phyloP scores from a whole-genome alignment of 2,329 filamentous ascomycete species.

The Ceratocystis lukuohia region DNA sequence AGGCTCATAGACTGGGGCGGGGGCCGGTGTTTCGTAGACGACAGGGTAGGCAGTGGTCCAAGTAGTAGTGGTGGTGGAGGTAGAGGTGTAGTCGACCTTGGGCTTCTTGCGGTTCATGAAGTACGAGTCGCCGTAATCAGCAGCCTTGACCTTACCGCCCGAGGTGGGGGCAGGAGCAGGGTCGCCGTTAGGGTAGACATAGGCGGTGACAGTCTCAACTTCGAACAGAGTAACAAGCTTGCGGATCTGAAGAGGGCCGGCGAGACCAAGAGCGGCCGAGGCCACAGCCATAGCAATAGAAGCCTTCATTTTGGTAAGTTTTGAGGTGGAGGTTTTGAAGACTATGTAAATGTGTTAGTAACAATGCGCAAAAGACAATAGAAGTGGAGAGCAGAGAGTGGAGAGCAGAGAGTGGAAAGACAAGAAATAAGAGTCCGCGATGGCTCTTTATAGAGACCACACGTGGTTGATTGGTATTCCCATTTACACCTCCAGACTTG shows the following conservation, averaged over 20 bases:
- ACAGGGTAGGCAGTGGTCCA: constrained; percentile 24
- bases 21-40: constrained; percentile 20
- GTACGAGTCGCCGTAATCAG: constrained; percentile 12
- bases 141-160: constrained; percentile 15
- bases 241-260: constrained; percentile 33
- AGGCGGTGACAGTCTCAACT: constrained; percentile 31
- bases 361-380: not conserved
- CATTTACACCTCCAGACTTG: not conserved
- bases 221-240: constrained; percentile 31
- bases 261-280: constrained; percentile 34
- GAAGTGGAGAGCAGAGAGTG: not conserved
- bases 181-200: constrained; percentile 21
- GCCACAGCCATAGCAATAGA: constrained; percentile 34
- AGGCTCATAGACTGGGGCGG: constrained; percentile 22
- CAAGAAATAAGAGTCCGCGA: accelerated
- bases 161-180: constrained; percentile 20
- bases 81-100: constrained; percentile 6
- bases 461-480: no score
- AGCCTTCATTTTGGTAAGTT: constrained; percentile 36
- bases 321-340: not conserved
- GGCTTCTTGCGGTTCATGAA: constrained; percentile 17
- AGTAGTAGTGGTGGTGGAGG: constrained; percentile 16
- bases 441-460: no score
- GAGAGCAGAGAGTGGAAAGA: not conserved
- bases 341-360: not conserved